Evolutionary conservation across 208 protist genomes (phyloP).

Genomic region (Trypanosomatidae sp.): DNA sequence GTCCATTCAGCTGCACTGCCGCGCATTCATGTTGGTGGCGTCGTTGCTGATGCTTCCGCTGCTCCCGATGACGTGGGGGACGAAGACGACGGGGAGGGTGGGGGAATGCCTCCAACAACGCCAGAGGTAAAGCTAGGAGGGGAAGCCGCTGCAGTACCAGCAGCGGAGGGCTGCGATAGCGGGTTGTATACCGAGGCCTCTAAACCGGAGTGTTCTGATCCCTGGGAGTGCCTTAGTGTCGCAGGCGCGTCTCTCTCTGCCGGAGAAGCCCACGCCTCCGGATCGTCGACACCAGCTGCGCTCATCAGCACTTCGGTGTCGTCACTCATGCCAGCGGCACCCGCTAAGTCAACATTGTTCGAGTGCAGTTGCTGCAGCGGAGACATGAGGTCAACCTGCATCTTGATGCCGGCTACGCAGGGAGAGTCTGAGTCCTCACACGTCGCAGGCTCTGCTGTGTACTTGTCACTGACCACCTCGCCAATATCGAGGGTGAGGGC

Average conservation of each 20-base stretch:
- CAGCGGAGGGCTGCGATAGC: not conserved
- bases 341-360: not conserved
- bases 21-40: not conserved
- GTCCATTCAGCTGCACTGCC: not conserved
- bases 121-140: not conserved
- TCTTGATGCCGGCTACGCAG: conserved; percentile 7
- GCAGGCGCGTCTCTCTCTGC: not conserved
- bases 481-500: conserved; percentile 18
- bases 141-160: not conserved
- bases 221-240: not conserved
- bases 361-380: not conserved
- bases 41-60: not conserved
- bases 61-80: not conserved
- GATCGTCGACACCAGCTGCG: not conserved
- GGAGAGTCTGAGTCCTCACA: conserved; percentile 1
- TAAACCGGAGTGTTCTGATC: not conserved
- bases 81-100: not conserved
- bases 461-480: not conserved
- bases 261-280: not conserved
- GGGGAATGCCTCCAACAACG: not conserved
- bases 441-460: not conserved
- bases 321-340: not conserved
- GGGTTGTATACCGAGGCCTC: not conserved
- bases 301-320: not conserved
- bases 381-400: not conserved